Base-by-base conservation (phyloP, 1,139 yeast species). In the Taphrina deformans region DNA sequence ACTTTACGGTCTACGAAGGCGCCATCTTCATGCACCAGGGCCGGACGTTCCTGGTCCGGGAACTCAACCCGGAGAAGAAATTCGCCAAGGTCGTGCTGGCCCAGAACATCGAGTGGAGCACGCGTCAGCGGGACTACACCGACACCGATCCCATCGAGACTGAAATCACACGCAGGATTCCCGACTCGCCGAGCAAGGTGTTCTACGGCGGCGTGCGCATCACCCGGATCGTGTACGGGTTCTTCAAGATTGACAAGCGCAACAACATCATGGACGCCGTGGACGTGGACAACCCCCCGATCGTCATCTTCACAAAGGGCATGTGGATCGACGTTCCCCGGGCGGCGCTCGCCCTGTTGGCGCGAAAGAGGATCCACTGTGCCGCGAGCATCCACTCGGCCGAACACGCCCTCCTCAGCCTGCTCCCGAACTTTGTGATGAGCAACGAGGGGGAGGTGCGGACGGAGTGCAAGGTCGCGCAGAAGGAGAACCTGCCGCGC, bases 371-470 rank as follows among this genome's bases (percentile, higher is more conserved):
- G 1, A 76, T 93, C 51, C 87, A 84, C 50, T 77, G 86, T 1
- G 93, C 98, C 0, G 99, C 90, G 1, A 96, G 95, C 0, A 89
- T 93, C n/a, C 99, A 95, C 77, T 97, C 96, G 4, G 96, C 97
- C 0, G 95, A 91, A 70, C 99, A 93, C 77, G 83, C 84, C 68
- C 83, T 83, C 7, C 46, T 66, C 46, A 48, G 65, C 7, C 60
- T 64, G n/a, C 40, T 67, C 56, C 67, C 67, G 6, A 58, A 56
- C 29, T 65, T 61, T 41, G 59, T 62, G 14, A 80, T 84, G n/a
- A 79, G 84, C 26, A 84, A 85, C 2, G 81, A 83, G 1, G 86
- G 87, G 53, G 98, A 92, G 70, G 81, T 93, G 16, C 83, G 83
- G 63, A 90, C 98, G 0, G 99, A 93, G 74, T 93, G 99, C 75